Evolutionary conservation across 768 basidiomycete genomes (phyloP), one percentile per base, ranked within the genome.

Genomic region (Termitomyces sp.): DNA sequence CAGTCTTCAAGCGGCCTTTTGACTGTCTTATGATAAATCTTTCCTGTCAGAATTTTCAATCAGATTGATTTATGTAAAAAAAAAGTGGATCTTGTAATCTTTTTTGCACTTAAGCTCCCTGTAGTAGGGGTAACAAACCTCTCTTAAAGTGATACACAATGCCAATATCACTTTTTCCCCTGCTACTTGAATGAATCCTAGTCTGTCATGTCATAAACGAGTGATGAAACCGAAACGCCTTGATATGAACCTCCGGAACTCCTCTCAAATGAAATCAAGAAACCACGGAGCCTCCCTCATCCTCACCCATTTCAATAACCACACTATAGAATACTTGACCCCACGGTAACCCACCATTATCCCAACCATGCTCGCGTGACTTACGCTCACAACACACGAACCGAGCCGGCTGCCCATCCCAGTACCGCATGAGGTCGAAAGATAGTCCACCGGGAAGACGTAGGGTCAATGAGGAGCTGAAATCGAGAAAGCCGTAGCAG

Each of bases 331-430:
- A 80, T 46, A 79, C 66, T 52, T 71, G 69, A 1, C 81, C 81
- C 81, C 81, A 82, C 0, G 81, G 79, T 12, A 72, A 68, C 5
- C 61, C 57, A 43, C 59, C 63, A n/a, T 66, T 62, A 3, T 45
- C 58, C 13, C 24, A 47, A 20, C 58, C 62, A 14, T 56, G 58
- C 60, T 7, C 49, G 62, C 12, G 64, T 63, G 56, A 53, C 59
- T 69, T 73, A 56, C 72, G 68, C 66, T 89, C 80, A 67, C 89
- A 91, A 69, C 95, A 96, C 24, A 92, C 79, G 70, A 96, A 98
- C 24, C 83, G 79, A 34, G 95, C 91, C 0, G 91, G 93, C 71
- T 95, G 94, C 26, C 92, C 91, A 64, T 96, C 93, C 95, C 95
- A 98, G 67, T 96, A 96, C 64, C 82, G 78, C 69, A 89, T 81